Evolutionary conservation across 352 stramenopile species (phyloP), one percentile per base, ranked within the genome.

Genomic region (Phytophthora pini): DNA sequence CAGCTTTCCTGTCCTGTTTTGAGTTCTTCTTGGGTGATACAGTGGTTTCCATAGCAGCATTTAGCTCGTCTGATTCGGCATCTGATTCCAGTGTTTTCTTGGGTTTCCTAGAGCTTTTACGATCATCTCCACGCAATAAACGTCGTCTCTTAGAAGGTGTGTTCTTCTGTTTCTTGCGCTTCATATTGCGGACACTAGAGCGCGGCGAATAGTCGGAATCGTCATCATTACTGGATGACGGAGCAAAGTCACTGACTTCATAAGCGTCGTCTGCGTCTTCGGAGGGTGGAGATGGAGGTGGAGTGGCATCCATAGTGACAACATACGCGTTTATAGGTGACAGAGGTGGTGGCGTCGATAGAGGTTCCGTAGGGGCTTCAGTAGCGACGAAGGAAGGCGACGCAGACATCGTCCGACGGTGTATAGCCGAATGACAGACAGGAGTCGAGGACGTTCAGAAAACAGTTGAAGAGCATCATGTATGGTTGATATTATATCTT

Each of bases 131-230:
- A 36, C 51, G 45, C 39, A 57, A 27, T 41, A 78, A 62, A 29
- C 61, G 58, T 22, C 66, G 58, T 57, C 65, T 41, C 29, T 78
- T 78, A 11, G 31, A n/a, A 31, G 45, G 1, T 3, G 45, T 61
- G 34, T 62, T 59, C 10, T 52, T 44, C 0, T 46, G 4, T 7
- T 58, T 64, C 12, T 60, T 65, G 22, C 34, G 29, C 49, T 31
- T 65, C 15, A 27, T 61, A 15, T 51, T 54, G 13, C 11, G 52
- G 13, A 1, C 27, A 12, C 31, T 53, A 34, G 40, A 54, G 26
- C 29, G 48, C 12, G 73, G 73, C 1, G 57, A 58, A 55, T 76
- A 81, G 48, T 81, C 73, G n/a, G 73, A 81, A 64, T 81, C 73
- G 34, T 47, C 49, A 39, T 64, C 64, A 20, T n/a, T 60, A 41